Evolutionary conservation across 805 yeast species (phyloP).

Genomic region (Candida michaelii): DNA sequence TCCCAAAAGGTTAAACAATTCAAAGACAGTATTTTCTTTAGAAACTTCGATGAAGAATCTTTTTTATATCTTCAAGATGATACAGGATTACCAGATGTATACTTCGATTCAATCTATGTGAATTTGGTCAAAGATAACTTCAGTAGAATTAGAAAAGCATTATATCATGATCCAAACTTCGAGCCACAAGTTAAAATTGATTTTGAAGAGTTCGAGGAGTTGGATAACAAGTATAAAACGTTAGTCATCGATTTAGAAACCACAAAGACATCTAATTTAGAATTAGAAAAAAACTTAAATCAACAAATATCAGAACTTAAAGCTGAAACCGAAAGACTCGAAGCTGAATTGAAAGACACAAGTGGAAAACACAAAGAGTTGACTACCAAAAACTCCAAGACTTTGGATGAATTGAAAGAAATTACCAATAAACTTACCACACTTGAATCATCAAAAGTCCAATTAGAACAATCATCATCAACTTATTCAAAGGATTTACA

Average conservation of each 20-base stretch:
- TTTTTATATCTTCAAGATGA: slow-evolving; percentile 61
- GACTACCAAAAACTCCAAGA: slow-evolving; percentile 19
- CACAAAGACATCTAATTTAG: slow-evolving; percentile 19
- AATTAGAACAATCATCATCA: slow-evolving; percentile 28
- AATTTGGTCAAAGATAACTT: slow-evolving; percentile 67
- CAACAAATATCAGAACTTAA: slow-evolving; percentile 19
- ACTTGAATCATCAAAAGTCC: slow-evolving; percentile 31
- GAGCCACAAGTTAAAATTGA: slow-evolving; percentile 72
- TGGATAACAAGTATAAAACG: slow-evolving; percentile 36
- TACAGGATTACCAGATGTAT: slow-evolving; percentile 86
- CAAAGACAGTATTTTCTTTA: slow-evolving; percentile 55
- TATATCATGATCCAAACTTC: slow-evolving; percentile 69
- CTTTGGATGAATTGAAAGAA: slow-evolving; percentile 14
- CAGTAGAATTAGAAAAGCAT: slow-evolving; percentile 62
- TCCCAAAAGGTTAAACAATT: slow-evolving; percentile 71
- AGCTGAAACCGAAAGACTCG: slow-evolving; percentile 14
- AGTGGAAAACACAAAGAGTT: slow-evolving; percentile 21
- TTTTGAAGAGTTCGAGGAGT: slow-evolving; percentile 54
- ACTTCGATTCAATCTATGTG: slow-evolving; percentile 65
- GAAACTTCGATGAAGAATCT: slow-evolving; percentile 53
- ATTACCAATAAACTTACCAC: slow-evolving; percentile 19
- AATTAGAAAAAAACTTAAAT: slow-evolving; percentile 21
- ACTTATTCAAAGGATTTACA: slow-evolving; percentile 32
- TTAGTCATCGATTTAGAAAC: slow-evolving; percentile 23
- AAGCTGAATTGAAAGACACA: slow-evolving; percentile 20